Percentiles rank a stretch among this genome's conserved stretches.
Conservation (phyloP, 2,329 filamentous ascomycete genomes). For the Ilyonectria robusta region DNA sequence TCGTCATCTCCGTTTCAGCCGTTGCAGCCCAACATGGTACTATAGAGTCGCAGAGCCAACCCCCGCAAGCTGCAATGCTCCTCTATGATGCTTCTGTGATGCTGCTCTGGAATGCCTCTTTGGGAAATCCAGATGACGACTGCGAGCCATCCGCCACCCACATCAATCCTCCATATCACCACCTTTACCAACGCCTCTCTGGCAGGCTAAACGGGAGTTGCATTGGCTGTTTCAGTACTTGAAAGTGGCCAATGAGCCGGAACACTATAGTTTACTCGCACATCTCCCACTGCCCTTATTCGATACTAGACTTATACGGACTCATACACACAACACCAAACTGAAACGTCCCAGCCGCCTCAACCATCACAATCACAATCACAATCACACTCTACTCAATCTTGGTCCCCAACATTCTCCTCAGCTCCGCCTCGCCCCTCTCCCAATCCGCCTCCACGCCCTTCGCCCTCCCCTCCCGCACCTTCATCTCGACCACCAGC, state of each 20-base stretch:
- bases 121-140: not conserved
- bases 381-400: not conserved
- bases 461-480: slow-evolving; percentile 21
- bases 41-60: not conserved
- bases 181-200: not conserved
- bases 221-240: not conserved
- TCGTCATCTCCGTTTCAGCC: not conserved
- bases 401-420: slow-evolving; percentile 17
- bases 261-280: too few species aligned
- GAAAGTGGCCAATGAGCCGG: not conserved
- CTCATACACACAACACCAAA: not conserved
- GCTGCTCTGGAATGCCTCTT: not conserved
- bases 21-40: not conserved
- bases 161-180: not conserved
- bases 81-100: not conserved
- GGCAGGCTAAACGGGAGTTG: not conserved
- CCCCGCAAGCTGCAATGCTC: not conserved
- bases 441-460: slow-evolving; percentile 20
- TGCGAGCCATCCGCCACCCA: not conserved
- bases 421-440: slow-evolving; percentile 28
- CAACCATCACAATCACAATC: not conserved
- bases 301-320: too few species aligned
- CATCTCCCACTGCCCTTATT: too few species aligned
- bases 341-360: not conserved
- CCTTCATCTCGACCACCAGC: slow-evolving; percentile 20